Conservation (phyloP, 1,139 yeast genomes). For the Debaryomycetaceae sp. region DNA sequence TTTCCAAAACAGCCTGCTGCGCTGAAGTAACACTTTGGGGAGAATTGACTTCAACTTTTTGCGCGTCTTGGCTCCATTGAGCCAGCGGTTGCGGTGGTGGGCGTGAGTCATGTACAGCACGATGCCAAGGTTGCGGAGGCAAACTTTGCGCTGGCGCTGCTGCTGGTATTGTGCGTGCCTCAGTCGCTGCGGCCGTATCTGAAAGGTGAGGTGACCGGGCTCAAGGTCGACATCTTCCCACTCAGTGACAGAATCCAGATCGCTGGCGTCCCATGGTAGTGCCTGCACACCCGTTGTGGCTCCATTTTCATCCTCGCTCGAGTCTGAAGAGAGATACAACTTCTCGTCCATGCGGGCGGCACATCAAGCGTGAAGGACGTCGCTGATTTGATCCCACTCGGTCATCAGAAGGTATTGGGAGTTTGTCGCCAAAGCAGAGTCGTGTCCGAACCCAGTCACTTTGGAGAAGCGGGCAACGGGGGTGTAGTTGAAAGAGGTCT, state of each 20-base stretch:
- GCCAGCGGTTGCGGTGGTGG: slow-evolving; percentile 19
- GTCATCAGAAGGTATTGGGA: slow-evolving; percentile 31
- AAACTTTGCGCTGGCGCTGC: slow-evolving; percentile 10
- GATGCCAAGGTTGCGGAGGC: slow-evolving; percentile 25
- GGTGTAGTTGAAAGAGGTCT: slow-evolving; percentile 23
- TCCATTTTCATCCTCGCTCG: slow-evolving; percentile 1
- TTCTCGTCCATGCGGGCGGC: slow-evolving; percentile 3
- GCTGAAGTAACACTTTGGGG: slow-evolving; percentile 21
- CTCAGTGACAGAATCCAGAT: slow-evolving; percentile 13
- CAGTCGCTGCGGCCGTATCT: not conserved
- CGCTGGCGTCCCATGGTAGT: slow-evolving; percentile 3
- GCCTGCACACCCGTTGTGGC: slow-evolving; percentile 2
- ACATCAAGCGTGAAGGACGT: slow-evolving; percentile 23
- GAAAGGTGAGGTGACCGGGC: too few relatives aligned
- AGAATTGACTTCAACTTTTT: slow-evolving; percentile 22
- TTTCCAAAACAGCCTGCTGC: slow-evolving; percentile 13
- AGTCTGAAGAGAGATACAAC: slow-evolving; percentile 6
- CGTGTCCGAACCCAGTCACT: slow-evolving; percentile 38
- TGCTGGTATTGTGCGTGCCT: not conserved
- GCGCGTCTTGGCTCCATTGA: slow-evolving; percentile 18
- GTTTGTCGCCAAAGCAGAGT: slow-evolving; percentile 23
- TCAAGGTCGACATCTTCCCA: slow-evolving; percentile 21
- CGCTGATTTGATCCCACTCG: slow-evolving; percentile 32
- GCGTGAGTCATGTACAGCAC: slow-evolving; percentile 23
- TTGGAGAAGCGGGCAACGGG: slow-evolving; percentile 30